These are phyloP conservation scores for Thalassia testudinum DNA, from an alignment of 116 monocot species.

Conservation along the genomic window DNA sequence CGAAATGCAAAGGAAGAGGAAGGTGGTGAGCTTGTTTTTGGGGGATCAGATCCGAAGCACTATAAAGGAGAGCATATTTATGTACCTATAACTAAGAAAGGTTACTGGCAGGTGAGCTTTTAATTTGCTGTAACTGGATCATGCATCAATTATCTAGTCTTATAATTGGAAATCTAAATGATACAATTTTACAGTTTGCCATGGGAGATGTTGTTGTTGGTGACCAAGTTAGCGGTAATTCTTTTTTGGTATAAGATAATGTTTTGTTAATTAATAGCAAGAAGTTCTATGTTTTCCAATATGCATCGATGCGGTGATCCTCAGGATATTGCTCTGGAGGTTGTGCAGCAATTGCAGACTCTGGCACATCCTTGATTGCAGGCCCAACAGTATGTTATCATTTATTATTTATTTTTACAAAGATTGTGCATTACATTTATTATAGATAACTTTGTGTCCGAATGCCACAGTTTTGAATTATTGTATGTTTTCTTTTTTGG, in stretches of 20 bases:
- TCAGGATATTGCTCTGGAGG: constrained; percentile 50
- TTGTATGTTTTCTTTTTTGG: too few relatives aligned
- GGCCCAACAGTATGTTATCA: constrained; percentile 53
- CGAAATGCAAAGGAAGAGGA: constrained; percentile 46
- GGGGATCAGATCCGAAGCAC: constrained; percentile 66
- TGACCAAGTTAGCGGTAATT: constrained; percentile 32
- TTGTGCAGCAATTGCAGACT: constrained; percentile 75
- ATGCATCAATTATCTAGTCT: not conserved
- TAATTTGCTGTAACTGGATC: not conserved
- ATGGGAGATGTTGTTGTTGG: constrained; percentile 57
- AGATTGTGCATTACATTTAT: too few relatives aligned
- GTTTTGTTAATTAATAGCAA: not conserved
- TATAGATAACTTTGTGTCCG: too few relatives aligned
- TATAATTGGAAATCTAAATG: not conserved
- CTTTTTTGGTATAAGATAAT: not conserved
- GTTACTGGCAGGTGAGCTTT: constrained; percentile 81
- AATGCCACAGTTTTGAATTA: too few relatives aligned
- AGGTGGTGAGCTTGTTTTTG: constrained; percentile 91
- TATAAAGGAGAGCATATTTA: constrained; percentile 62
- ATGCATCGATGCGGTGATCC: not conserved
- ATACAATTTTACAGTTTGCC: constrained; percentile 33
- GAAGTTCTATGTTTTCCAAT: not conserved
- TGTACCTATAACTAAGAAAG: constrained; percentile 67
- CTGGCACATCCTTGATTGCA: constrained; percentile 66
- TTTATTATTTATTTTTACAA: not conserved